Percentiles rank a stretch among this genome's conserved stretches.
phyloP scores from a whole-genome alignment of 2,329 filamentous ascomycete species.

The Aspergillus brunneoviolaceus region DNA sequence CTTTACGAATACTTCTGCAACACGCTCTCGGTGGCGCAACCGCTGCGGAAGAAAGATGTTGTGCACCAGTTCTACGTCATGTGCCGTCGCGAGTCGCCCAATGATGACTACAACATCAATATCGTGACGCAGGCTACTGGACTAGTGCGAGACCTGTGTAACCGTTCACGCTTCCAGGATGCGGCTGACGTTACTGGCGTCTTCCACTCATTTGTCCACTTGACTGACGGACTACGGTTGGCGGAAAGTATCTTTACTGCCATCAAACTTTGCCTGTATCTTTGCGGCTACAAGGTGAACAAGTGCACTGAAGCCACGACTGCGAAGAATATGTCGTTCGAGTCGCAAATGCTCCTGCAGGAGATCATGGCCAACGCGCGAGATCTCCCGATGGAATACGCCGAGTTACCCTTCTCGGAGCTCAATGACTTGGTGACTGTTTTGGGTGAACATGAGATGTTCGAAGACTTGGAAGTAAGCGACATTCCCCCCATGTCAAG shows the following conservation, averaged over 20 bases:
- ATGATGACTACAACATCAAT: constrained; percentile 31
- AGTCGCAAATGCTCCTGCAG: constrained; percentile 35
- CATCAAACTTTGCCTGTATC: constrained; percentile 39
- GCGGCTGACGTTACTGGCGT: constrained; percentile 35
- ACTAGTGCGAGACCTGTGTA: constrained; percentile 32
- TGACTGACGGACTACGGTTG: constrained; percentile 34
- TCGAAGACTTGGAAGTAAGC: constrained; percentile 36
- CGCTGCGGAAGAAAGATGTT: constrained; percentile 26
- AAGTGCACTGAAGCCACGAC: constrained; percentile 31
- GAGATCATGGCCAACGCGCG: constrained; percentile 34
- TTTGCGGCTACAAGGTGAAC: constrained; percentile 34
- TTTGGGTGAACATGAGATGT: constrained; percentile 39
- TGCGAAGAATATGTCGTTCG: constrained; percentile 31
- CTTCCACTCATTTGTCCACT: constrained; percentile 35
- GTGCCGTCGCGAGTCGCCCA: constrained; percentile 32
- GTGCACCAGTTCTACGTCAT: constrained; percentile 35
- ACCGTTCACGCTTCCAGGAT: constrained; percentile 32
- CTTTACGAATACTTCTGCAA: constrained; percentile 41
- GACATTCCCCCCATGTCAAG: neutral
- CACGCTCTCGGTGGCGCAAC: constrained; percentile 29
- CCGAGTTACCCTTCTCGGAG: constrained; percentile 36
- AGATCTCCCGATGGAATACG: constrained; percentile 32
- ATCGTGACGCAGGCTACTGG: constrained; percentile 30
- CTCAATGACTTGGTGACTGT: constrained; percentile 40
- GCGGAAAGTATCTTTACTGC: constrained; percentile 35